Evolutionary conservation across 768 basidiomycete species (phyloP), one percentile per base, ranked within the genome.

Genomic region (Psilocybe sp.): DNA sequence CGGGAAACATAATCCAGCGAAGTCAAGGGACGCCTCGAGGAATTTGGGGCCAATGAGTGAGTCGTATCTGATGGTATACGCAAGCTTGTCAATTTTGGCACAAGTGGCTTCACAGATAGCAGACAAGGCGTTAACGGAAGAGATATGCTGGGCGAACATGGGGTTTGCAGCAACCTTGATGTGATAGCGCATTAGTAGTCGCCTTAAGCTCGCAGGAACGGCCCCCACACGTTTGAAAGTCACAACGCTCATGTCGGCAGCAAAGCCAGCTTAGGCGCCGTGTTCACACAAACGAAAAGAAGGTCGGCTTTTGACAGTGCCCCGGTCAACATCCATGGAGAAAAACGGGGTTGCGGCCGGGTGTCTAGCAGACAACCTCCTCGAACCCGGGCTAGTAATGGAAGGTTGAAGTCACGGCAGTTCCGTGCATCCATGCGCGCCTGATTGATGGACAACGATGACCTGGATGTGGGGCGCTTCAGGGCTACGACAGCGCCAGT

Each of bases 81-180:
- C 86, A 50, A 98, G 96, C 71, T 98, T 97, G 68, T 98, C 95
- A 51, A 99, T 92, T 77, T 95, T 97, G 47, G 97, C 97, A 40
- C 97, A 97, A 4, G 97, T n/a, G n/a, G 92, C 94, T 70, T 98
- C 97, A 67, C 97, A 98, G 64, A 99, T 96, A 41, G 97, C 97
- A 36, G 94, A 97, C 28, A 99, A 85, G 11, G 97, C 93, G 66
- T 98, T 99, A 76, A 98, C 78, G 49, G 94, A 97, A 7, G 96
- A 98, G 69, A 99, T 99, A 54, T 97, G 90, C 69, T 99, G 97
- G 8, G 87, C n/a, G n/a, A n/a, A n/a, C 93, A 99, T 95, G 50
- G 97, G 97, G 67, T 99, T 99, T 48, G 97, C 97, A 9, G 97
- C 97, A 54, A 99, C 84, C 77, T 99, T 31, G 42, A 51, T 40